Base-by-base conservation (phyloP, 1,139 yeast species). In the Taphrina sp. region DNA sequence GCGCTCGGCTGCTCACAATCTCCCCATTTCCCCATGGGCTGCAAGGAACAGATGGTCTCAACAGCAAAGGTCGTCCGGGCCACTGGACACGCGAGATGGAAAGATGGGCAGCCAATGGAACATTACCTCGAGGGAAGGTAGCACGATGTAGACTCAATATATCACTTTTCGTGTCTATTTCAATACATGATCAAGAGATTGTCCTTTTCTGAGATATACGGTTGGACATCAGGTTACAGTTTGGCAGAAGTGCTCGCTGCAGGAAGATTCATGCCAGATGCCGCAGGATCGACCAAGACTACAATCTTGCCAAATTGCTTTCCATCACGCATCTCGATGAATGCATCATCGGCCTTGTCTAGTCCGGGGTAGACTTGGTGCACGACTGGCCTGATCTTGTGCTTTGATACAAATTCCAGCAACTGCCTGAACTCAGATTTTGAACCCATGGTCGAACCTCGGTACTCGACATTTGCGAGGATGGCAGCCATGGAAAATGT, bases 261-360 rank as follows among this genome's bases (percentile, higher is more conserved):
- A 29, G 20, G 29, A 16, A 23, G 34, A 23, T 43, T 38, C 2
- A 29, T 29, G 4, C 36, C 38, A 5, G 19, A 36, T 10, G 26
- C 36, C 19, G 47, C 36, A 7, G 47, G 44, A 62, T 56, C 17
- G 63, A 65, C 43, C 60, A 60, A 22, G 64, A 61, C 10, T 60
- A 63, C 52, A 63, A 66, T 24, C 69, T 65, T 35, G 63, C 66
- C 67, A 65, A 61, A 61, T 47, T 65, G 55, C 52, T 43, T 45
- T 5, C 54, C 45, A 10, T 49, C 58, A 19, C 52, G 33, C 58
- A 61, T 52, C 20, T 56, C 61, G 24, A 19, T 43, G 31, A 61
- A 61, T 0, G 63, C 62, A 20, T 53, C 57, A 17, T 59, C 62
- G 22, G 57, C 35, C 8, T 46, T 36, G 7, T 58, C 58, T 10